Base-by-base conservation (phyloP, 129 eudicot genomes). In the Centella asiatica region DNA sequence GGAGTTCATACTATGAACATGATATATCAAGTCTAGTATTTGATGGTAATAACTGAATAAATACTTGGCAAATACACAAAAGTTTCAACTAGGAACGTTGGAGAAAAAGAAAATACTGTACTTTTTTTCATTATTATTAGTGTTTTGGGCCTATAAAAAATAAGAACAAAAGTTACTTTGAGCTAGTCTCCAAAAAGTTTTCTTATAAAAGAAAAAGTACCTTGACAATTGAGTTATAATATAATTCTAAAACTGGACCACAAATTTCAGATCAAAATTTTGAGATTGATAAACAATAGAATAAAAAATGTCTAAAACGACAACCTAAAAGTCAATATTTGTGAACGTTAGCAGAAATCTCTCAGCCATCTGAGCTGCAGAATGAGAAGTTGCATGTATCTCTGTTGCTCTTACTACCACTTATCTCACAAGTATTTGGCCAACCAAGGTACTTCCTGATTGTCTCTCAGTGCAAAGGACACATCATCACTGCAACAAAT, bases 401-500 rank as follows among this genome's bases (percentile, higher is more conserved):
- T 20, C 29, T 28, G 8, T 33, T 34, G 2, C 24, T 34, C 26
- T 11, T 37, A 6, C 24, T 34, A 14, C n/a, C n/a, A n/a, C n/a
- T 23, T 27, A 19, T n/a, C 24, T 64, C 72, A 93, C 53, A 87
- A 61, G 57, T 93, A 93, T 71, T 85, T 87, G 74, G 92, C 78
- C 85, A 93, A 62, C 96, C 96, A 93, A 25, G 96, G 92, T 29
- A 78, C 80, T 67, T 93, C 99, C 74, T 80, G 68, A 76, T 86
- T 80, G 75, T 93, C 96, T 74, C 87, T 93, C 45, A 93, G 85
- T 20, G 99, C 96, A 78, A 93, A 93, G 40, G 81, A 65, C 49
- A 93, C 99, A 74, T 93, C 99, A 70, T 87, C 99, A 68, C 96
- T 93, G 95, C 76, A 62, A 74, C 45, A 29, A 67, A 28, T 11